Evolutionary conservation across 257 asterid genomes (phyloP), one percentile per base, ranked within the genome.

Genomic region (Phtheirospermum japonicum): DNA sequence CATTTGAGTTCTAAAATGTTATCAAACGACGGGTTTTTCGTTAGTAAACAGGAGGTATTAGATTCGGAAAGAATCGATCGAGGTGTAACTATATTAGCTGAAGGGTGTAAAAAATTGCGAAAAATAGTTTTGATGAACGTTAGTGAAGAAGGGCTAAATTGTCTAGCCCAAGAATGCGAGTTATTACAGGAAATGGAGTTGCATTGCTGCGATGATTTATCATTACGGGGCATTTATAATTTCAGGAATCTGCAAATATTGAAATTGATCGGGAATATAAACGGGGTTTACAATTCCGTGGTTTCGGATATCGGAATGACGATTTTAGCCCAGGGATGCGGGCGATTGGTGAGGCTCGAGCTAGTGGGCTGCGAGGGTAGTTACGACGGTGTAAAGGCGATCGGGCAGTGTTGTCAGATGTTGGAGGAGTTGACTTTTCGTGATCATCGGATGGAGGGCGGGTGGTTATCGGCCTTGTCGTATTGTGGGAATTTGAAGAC

Each of bases 281-380:
- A 64, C 28, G 95, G 97, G 71, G 76, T 89, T 58, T 89, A 86
- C 64, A 81, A 80, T 42, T 72, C 87, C 0, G 59, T 73, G 70
- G 85, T 92, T 65, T 80, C 99, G 0, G 99, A 92, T 75, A 86
- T 92, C 58, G 97, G 99, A 28, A 64, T 92, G 73, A 92, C 99
- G 2, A 84, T 89, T 66, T 73, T 92, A 59, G 99, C 99, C 10
- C 96, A 86, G 67, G 97, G 91, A 34, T 92, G 99, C 63, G 77
- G 83, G 30, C 77, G 99, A 26, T 75, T 92, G 59, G 62, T 92
- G 76, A 92, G 82, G 80, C 86, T 92, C 2, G 99, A 86, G 81
- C 71, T 87, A 19, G 96, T 83, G 11, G 96, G 97, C 26, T 90
- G 96, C 30, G 97, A 87, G 65, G 97, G 97, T 66, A 90, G 99